Base-by-base conservation (phyloP, 148 eudicot genomes). In the Heliamphora exappendiculata region DNA sequence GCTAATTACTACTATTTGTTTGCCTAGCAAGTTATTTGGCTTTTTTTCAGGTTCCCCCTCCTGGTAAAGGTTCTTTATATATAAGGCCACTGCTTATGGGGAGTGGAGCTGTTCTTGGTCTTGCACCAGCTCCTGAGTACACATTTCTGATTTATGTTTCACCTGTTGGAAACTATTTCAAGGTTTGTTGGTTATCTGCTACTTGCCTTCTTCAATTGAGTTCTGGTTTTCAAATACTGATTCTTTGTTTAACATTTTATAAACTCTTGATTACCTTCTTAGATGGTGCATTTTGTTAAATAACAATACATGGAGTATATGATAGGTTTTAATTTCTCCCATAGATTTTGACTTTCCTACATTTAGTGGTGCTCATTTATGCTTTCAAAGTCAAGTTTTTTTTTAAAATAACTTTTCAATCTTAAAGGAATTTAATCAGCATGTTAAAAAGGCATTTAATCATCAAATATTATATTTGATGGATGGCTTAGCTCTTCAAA, bases 91-190 rank as follows among this genome's bases (percentile, higher is more conserved):
- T 95, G 91, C 97, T 95, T 73, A 93, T 93, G 86, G 99, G 99
- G 41, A 95, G 93, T 85, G 99, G 99, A 67, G 82, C 96, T 66
- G 93, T 93, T 82, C 94, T 95, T 33, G 94, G 93, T 55, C 89
- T 95, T 84, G 97, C 91, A 33, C 99, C 99, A 73, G 90, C 99
- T 67, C 99, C 99, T 55, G 99, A 95, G 85, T 95, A 86, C 79
- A 95, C 99, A 72, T 88, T 95, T 83, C 70, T 95, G 82, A 85
- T 93, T 44, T 95, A 88, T 78, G 93, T 86, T 24, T 88, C 99
- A 59, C 98, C 99, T 71, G 99, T 95, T 58, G 99, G 97, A 64
- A 95, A 92, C 88, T 95, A 95, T 74, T 95, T 95, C 79, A 95
- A 95, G 99, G 99, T 89, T 51, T 44, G 80, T 63, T 31, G 47